phyloP scores from a whole-genome alignment of 805 yeast genomes.

The Barnettozyma salicaria region DNA sequence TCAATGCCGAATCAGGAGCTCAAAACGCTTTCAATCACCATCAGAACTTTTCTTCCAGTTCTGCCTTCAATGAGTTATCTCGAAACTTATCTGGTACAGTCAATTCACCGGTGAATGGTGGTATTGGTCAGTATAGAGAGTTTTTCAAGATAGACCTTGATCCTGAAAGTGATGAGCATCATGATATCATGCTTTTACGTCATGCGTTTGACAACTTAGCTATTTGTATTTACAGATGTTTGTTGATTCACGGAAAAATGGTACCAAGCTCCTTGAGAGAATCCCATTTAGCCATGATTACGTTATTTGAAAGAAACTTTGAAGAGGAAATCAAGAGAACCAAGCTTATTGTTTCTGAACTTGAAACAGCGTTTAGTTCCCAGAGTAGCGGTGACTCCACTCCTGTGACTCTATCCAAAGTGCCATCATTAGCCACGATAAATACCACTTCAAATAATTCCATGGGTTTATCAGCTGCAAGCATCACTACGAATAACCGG shows the following conservation, averaged over 20 bases:
- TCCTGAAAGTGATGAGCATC: constrained; percentile 22
- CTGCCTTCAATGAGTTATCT: constrained; percentile 57
- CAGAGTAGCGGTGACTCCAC: constrained; percentile 7
- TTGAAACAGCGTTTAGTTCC: constrained; percentile 15
- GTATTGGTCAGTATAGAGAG: constrained; percentile 74
- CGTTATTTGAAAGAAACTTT: constrained; percentile 62
- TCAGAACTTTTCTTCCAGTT: constrained; percentile 36
- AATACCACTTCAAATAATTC: constrained; percentile 4
- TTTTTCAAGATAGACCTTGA: constrained; percentile 44
- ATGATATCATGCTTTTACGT: constrained; percentile 27
- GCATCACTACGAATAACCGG: background rate
- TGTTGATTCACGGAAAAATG: constrained; percentile 61
- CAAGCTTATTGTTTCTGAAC: constrained; percentile 24
- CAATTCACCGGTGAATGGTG: constrained; percentile 90
- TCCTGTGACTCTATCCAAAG: constrained; percentile 13
- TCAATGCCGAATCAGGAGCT: constrained; percentile 58
- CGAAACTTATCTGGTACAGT: constrained; percentile 78
- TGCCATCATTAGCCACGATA: constrained; percentile 14
- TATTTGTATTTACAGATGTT: constrained; percentile 55
- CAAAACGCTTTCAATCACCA: constrained; percentile 43
- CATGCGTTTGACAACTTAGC: constrained; percentile 64
- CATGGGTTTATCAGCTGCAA: background rate
- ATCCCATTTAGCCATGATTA: constrained; percentile 61
- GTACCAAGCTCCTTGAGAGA: constrained; percentile 50
- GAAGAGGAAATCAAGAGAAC: constrained; percentile 48